Evolutionary conservation across 2,329 filamentous ascomycete species (phyloP).

Genomic region (Dichotomopilus funicola): DNA sequence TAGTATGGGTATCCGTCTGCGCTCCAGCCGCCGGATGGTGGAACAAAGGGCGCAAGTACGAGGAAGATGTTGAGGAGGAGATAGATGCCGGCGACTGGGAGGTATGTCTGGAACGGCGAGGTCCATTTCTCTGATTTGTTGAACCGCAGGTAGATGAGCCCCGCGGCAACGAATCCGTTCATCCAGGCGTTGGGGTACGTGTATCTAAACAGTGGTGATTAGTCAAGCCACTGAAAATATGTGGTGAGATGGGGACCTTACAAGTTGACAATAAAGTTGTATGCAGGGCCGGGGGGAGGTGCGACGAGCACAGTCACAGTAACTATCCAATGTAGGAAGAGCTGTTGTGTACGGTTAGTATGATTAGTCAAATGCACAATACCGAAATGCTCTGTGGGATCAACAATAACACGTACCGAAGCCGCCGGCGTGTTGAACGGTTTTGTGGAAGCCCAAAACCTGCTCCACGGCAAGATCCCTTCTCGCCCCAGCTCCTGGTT

Average conservation of each 20-base stretch:
- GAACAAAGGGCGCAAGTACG: conserved; percentile 48
- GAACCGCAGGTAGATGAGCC: conserved; percentile 46
- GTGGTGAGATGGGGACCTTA: conserved; percentile 23
- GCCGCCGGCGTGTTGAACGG: conserved; percentile 58
- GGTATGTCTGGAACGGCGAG: conserved; percentile 45
- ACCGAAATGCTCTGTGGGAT: too few species aligned
- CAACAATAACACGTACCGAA: conserved; percentile 24
- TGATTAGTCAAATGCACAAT: too few species aligned
- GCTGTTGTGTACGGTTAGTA: conserved; percentile 18
- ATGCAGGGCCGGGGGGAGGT: conserved; percentile 60
- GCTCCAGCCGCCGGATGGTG: conserved; percentile 42
- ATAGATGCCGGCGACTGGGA: conserved; percentile 43
- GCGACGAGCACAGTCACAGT: conserved; percentile 60
- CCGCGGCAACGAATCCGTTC: conserved; percentile 44
- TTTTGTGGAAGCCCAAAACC: conserved; percentile 61
- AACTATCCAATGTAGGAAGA: conserved; percentile 60
- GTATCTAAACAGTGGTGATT: conserved; percentile 23
- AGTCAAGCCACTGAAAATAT: not conserved
- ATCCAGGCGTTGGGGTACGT: conserved; percentile 50
- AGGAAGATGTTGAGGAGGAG: conserved; percentile 47
- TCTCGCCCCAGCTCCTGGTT: conserved; percentile 66
- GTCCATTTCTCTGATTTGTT: conserved; percentile 46
- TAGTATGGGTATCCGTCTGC: conserved; percentile 50
- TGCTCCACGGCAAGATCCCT: conserved; percentile 58
- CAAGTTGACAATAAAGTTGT: conserved; percentile 59